Conservation (phyloP, 495 filamentous ascomycete genomes). For the Daldinia vernicosa region DNA sequence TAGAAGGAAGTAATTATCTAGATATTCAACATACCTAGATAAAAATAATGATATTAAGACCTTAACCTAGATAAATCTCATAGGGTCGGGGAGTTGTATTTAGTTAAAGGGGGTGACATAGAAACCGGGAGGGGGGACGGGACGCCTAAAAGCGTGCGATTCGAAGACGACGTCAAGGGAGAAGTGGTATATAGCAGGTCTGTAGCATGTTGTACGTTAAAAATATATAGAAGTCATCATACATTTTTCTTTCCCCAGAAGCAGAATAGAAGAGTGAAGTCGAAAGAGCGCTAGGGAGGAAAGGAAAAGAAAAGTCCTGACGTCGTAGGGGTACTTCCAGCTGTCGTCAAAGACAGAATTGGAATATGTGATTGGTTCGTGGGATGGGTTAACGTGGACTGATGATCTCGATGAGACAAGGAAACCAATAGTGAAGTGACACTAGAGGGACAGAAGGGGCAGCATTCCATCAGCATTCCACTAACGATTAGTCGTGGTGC, state of each 20-base stretch:
- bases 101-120: background rate
- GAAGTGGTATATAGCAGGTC: conserved; percentile 30
- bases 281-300: background rate
- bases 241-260: conserved; percentile 29
- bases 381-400: conserved; percentile 11
- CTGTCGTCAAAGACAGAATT: conserved; percentile 24
- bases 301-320: conserved; percentile 42
- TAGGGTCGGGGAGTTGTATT: background rate
- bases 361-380: conserved; percentile 21
- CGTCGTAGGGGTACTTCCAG: conserved; percentile 42
- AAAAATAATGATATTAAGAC: background rate
- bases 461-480: conserved; percentile 5
- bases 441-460: background rate
- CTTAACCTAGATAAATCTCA: background rate
- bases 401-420: conserved; percentile 40
- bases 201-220: conserved; percentile 34
- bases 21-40: background rate
- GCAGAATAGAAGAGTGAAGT: conserved; percentile 8
- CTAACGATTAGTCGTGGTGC: conserved; percentile 8
- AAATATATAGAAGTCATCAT: conserved; percentile 46
- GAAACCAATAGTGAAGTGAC: conserved; percentile 25
- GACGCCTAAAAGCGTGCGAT: conserved; percentile 41
- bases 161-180: conserved; percentile 9
- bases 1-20: background rate
- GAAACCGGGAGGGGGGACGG: conserved; percentile 12